A percentile compares a stretch with the other conserved stretches of the same genome.
Conservation (phyloP, 768 basidiomycete species). For the Mycena latifolia region DNA sequence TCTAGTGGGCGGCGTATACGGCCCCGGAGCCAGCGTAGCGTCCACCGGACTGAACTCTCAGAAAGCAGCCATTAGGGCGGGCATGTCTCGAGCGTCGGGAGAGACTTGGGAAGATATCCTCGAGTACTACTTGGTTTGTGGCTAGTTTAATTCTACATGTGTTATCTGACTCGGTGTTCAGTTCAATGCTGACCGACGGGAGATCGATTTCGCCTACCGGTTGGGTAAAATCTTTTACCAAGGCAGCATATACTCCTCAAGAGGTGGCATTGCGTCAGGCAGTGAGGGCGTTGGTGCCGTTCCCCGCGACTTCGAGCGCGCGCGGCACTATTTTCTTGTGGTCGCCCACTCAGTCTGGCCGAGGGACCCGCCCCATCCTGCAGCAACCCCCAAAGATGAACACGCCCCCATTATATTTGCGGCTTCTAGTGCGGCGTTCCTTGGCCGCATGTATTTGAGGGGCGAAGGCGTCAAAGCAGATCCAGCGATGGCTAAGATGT, state of each 20-base stretch:
- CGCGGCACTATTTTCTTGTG: slow-evolving; percentile 85
- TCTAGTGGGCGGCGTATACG: slow-evolving; percentile 92
- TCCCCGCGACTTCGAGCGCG: slow-evolving; percentile 80
- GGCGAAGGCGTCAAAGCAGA: slow-evolving; percentile 93
- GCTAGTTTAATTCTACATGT: background rate
- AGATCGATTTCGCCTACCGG: slow-evolving; percentile 89
- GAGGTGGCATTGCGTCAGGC: slow-evolving; percentile 87
- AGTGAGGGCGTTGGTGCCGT: slow-evolving; percentile 95
- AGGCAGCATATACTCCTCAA: slow-evolving; percentile 87
- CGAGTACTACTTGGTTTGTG: slow-evolving; percentile 87
- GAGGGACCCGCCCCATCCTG: slow-evolving; percentile 72
- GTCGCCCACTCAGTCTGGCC: slow-evolving; percentile 93
- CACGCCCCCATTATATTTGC: slow-evolving; percentile 69
- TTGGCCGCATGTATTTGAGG: slow-evolving; percentile 94
- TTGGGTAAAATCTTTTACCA: slow-evolving; percentile 97
- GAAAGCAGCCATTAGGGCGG: slow-evolving; percentile 86
- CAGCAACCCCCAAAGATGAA: slow-evolving; percentile 63
- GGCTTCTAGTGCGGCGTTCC: slow-evolving; percentile 85
- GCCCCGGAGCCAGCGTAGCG: slow-evolving; percentile 93
- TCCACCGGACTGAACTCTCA: slow-evolving; percentile 83
- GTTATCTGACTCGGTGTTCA: slow-evolving; percentile 45
- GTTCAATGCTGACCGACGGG: slow-evolving; percentile 96
- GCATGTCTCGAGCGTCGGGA: slow-evolving; percentile 84
- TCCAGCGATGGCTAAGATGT: slow-evolving; percentile 83
- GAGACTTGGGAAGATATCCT: slow-evolving; percentile 95